Evolutionary conservation across 202 grass and related monocot genomes (phyloP).

Genomic region (Zizania palustris): DNA sequence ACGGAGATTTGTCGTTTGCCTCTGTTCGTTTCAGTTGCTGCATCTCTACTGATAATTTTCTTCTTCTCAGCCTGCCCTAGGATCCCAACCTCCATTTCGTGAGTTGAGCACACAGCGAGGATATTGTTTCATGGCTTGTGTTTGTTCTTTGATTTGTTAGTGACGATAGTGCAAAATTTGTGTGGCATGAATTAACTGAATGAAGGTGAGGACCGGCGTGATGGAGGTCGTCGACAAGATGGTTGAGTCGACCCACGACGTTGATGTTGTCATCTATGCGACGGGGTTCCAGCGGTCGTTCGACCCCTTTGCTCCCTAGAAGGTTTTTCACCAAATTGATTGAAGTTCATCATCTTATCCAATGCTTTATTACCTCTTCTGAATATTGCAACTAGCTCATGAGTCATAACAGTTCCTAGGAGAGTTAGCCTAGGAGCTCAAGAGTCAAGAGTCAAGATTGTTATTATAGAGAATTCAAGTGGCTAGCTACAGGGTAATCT

Average conservation of each 20-base stretch:
- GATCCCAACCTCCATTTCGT: slow-evolving; percentile 60
- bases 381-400: not conserved
- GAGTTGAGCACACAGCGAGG: slow-evolving; percentile 18
- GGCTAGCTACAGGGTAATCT: not conserved
- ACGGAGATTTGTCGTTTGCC: no score
- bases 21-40: no score
- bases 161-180: not conserved
- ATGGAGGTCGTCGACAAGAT: slow-evolving; percentile 55
- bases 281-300: slow-evolving; percentile 63
- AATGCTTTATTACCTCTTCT: not conserved
- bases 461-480: not conserved
- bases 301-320: slow-evolving; percentile 72
- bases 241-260: slow-evolving; percentile 49
- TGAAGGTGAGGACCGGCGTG: slow-evolving; percentile 66
- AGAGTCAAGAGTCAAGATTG: no score
- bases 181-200: slow-evolving; percentile 1
- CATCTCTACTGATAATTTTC: no score
- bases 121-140: not conserved
- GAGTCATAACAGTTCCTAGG: no score
- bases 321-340: slow-evolving; percentile 43
- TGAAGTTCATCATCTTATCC: not conserved
- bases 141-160: not conserved
- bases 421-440: no score
- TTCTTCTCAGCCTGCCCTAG: slow-evolving; percentile 52
- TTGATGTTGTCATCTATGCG: slow-evolving; percentile 60